Base-by-base conservation (phyloP, 2,329 filamentous ascomycete species). In the Ceratocystiopsis minuta region DNA sequence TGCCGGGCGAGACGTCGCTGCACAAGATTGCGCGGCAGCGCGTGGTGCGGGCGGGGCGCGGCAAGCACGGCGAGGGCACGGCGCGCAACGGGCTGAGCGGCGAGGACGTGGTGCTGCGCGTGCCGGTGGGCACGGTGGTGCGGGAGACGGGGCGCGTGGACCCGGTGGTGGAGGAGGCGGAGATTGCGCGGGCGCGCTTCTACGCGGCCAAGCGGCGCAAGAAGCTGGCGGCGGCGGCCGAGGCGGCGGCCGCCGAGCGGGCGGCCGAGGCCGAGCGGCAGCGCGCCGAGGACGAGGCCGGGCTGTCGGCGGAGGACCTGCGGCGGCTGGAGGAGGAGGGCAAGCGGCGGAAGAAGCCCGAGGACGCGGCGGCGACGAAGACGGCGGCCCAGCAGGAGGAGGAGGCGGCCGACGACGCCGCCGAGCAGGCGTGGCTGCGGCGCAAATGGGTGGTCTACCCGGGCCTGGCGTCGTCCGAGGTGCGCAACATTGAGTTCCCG, bases 101-200 rank as follows among this genome's bases (percentile, higher is more conserved):
- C 39, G 79, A 88, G 14, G 90, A 98, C 57, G 60, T 95, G 6
- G 65, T 96, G 52, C 75, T 98, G 47, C 80, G 82, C 31, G 90
- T 98, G 0, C 90, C 90, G 0, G 81, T 96, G 6, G 90, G 90
- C 4, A 98, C 90, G 0, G 77, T 98, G 3, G 70, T 98, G 3
- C 71, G 83, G 31, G 90, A 98, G 60, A 62, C 95, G 4, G 73
- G 75, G 49, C 70, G 90, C 34, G 63, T 76, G 41, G 87, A 96
- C 55, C 85, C 86, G 0, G 66, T 81, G 6, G 72, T 72, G 10
- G 78, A 86, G 40, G 80, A 86, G 52, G 55, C 54, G 12, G 50
- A 60, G 28, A 49, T 55, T 14, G 52, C 59, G 46, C 39, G 40
- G 10, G 45, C 40, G 35, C 42, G 42, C 13, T 34, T 43, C 20